Evolutionary conservation across 352 stramenopile species (phyloP), one percentile per base, ranked within the genome.

Genomic region (Pythium angustatum): DNA sequence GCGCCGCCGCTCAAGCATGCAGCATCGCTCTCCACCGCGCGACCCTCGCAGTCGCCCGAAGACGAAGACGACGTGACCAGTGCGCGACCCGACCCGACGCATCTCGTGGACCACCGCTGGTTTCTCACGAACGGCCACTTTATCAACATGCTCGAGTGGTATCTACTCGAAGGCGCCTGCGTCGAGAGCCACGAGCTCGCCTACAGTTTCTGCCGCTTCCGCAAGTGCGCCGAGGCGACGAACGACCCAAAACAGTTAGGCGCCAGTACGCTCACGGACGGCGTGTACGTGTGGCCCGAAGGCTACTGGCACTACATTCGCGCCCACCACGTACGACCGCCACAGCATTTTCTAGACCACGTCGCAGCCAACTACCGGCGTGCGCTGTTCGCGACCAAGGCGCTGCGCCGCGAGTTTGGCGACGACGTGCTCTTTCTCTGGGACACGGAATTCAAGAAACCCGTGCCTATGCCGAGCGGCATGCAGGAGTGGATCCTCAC

Each of bases 201-300:
- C 15, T 94, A 91, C 77, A 92, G 83, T 68, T 90, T 80, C 48
- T 94, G 85, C 55, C 81, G 85, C 15, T 91, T 94, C 62, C 34
- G 60, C 8, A 63, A 77, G 43, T 94, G 85, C 64, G 34, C 41
- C 15, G 38, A 68, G 34, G 75, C 80, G 10, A 41, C 60, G 24
- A 33, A 76, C 15, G 54, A 80, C 11, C 76, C 79, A n/a, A 73
- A 69, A 27, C 44, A 76, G 28, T 84, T 94, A 75, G 85, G 85
- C 26, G 83, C 85, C 12, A 90, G 83, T 57, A 92, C 83, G 19
- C 71, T 94, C 62, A 91, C 83, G 0, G 85, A 94, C 62, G 85
- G 83, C 15, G 61, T 81, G 19, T 94, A 83, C 53, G 88, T 78
- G 62, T 94, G 85, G 85, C 85, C 85, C 1, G 85, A 94, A 61